Base-by-base conservation (phyloP, 345 rosid species). In the Barbarea vulgaris region DNA sequence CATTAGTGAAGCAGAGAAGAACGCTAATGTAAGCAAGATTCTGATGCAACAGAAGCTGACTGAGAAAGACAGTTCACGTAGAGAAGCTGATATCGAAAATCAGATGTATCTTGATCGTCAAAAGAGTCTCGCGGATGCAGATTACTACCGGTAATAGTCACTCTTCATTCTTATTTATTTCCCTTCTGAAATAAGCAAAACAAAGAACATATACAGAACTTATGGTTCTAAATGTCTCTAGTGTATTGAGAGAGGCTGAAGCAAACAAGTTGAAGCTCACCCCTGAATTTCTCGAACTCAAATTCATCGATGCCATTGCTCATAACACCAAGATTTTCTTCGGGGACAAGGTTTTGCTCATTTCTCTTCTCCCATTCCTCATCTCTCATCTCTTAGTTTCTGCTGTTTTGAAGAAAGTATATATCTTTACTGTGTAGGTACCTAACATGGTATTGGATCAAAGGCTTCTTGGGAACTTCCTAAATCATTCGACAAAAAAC, bases 221-320 rank as follows among this genome's bases (percentile, higher is more conserved):
- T 36, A 10, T 2, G 48, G 9, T 9, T 48, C 60, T 58, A 21
- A 44, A 55, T 51, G 33, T 53, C 75, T 53, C 46, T 75, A 91
- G 98, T 62, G 82, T 83, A 54, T 70, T 80, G 79, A 91, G 67
- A 80, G 98, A 93, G 86, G 96, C 96, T 54, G 93, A 91, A 86
- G 97, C 94, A 71, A 93, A 93, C 84, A 86, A 86, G 83, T 64
- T 88, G 83, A 93, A 89, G 87, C 96, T 93, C 27, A 89, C 95
- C 3, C 94, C 96, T 7, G 85, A 91, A 62, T 94, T 88, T 85
- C 95, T 94, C 15, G 96, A 94, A 70, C 92, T 93, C 58, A 89
- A 81, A 67, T 91, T 93, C 82, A 91, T 89, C 3, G 96, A 91
- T 53, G 91, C 96, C 70, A 91, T 93, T 65, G 90, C 96, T 39